Evolutionary conservation across 164 flowering plant species (phyloP), one percentile per base, ranked within the genome.

Genomic region (Umbellularia californica): DNA sequence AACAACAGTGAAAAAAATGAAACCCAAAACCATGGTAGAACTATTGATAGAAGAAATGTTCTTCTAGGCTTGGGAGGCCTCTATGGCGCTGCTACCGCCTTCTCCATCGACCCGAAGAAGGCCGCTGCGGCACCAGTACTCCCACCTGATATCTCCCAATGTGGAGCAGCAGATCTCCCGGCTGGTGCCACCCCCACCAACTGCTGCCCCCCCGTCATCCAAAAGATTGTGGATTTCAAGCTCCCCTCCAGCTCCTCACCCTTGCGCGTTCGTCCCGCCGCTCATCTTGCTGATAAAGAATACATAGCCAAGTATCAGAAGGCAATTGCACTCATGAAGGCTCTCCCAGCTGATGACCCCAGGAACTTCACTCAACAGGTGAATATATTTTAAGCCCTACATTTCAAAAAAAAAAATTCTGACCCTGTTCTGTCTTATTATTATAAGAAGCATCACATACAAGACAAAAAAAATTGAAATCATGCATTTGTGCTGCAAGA

Each of bases 241-340:
- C 80, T 79, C 3, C 89, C 90, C 10, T 35, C 77, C 1, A 20
- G 58, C 0, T 30, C 73, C 0, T 20, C 67, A 20, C 78, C 83
- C 5, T 2, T 86, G 50, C 82, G 88, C 0, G 79, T 84, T 12
- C 74, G 92, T 3, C 90, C 87, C 0, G 86, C 90, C 0, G 92
- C 90, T 0, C 89, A 89, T 69, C 65, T 79, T 22, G 83, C 70
- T 2, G 75, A 64, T 19, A 20, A 75, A 0, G 80, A 81, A 7
- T 88, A 88, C 79, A 35, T 85, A 0, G 88, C 83, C 58, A 89
- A 89, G 77, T 89, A 70, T 23, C n/a, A 74, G 30, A 79, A 79
- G 33, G 93, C 89, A 22, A 25, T 85, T 20, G 70, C 70, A 58
- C 81, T 83, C 72, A 89, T 88, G 93, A 74, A 74, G 55, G 70